Evolutionary conservation across 1,139 yeast genomes (phyloP).

Genomic region (Diutina mesorugosa): DNA sequence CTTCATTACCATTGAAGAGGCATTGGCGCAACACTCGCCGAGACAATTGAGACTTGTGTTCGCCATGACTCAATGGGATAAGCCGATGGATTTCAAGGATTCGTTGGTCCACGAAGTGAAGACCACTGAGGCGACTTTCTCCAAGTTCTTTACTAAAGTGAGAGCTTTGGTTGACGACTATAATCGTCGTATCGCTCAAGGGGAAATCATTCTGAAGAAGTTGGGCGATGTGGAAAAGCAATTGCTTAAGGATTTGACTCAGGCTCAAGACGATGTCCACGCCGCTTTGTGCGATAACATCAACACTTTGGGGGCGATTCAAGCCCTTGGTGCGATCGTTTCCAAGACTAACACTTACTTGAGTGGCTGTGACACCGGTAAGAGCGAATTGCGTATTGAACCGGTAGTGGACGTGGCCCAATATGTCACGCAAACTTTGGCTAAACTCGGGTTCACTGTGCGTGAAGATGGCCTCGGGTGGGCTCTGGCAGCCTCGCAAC

Average conservation of each 20-base stretch:
- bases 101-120: conserved; percentile 64
- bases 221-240: conserved; percentile 38
- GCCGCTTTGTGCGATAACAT: conserved; percentile 80
- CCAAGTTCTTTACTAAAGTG: conserved; percentile 73
- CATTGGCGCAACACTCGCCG: conserved; percentile 53
- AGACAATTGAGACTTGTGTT: conserved; percentile 85
- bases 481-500: conserved; percentile 16
- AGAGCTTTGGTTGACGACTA: conserved; percentile 63
- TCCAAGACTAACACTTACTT: conserved; percentile 64
- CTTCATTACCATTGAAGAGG: conserved; percentile 90
- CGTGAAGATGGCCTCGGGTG: conserved; percentile 72
- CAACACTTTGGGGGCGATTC: conserved; percentile 64
- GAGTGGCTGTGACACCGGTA: conserved; percentile 24
- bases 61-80: conserved; percentile 87
- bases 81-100: conserved; percentile 84
- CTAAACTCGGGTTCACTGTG: conserved; percentile 62
- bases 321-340: conserved; percentile 54
- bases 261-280: conserved; percentile 53
- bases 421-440: conserved; percentile 61
- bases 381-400: conserved; percentile 44
- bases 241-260: conserved; percentile 36
- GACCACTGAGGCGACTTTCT: conserved; percentile 58
- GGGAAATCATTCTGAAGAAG: conserved; percentile 43
- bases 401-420: conserved; percentile 48
- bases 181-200: conserved; percentile 33